Percentiles rank a stretch among this genome's conserved stretches.
These are phyloP conservation scores for Hylodesmum podocarpum DNA, from an alignment of 306 rosid species.

Conservation along the genomic window DNA sequence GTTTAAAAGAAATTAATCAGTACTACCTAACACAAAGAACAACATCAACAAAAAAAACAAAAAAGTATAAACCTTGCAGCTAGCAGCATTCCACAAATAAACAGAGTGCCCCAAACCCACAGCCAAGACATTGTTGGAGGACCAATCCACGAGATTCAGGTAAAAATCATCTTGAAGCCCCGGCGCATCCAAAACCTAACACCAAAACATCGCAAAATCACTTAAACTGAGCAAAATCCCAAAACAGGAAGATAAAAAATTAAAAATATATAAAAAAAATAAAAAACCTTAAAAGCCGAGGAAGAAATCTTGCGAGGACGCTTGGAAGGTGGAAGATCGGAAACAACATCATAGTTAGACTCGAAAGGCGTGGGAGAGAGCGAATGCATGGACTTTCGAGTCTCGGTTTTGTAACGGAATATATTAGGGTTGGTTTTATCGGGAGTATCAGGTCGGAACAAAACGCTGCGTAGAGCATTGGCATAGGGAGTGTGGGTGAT, in stretches of 20 bases:
- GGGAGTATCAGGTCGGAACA: constrained; percentile 70
- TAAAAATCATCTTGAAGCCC: constrained; percentile 92
- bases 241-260: background rate
- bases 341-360: constrained; percentile 37
- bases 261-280: too few relatives aligned
- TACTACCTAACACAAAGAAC: too few relatives aligned
- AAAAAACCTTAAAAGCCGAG: constrained; percentile 73
- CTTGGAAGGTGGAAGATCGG: constrained; percentile 55
- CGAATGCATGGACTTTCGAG: constrained; percentile 68
- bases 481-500: constrained; percentile 56
- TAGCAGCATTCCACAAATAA: constrained; percentile 90
- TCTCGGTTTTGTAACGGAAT: constrained; percentile 79
- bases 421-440: constrained; percentile 64
- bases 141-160: constrained; percentile 91
- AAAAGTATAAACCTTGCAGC: constrained; percentile 60
- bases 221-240: background rate
- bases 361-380: constrained; percentile 62
- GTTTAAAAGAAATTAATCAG: too few relatives aligned
- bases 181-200: constrained; percentile 87
- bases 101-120: constrained; percentile 85
- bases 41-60: background rate
- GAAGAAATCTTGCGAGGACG: constrained; percentile 68
- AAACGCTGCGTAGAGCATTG: constrained; percentile 57
- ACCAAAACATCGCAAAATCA: background rate
- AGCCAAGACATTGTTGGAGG: constrained; percentile 74